These are phyloP conservation scores for Meira miltonrushii DNA, from an alignment of 1,284 basidiomycete genomes.

Conservation along the genomic window DNA sequence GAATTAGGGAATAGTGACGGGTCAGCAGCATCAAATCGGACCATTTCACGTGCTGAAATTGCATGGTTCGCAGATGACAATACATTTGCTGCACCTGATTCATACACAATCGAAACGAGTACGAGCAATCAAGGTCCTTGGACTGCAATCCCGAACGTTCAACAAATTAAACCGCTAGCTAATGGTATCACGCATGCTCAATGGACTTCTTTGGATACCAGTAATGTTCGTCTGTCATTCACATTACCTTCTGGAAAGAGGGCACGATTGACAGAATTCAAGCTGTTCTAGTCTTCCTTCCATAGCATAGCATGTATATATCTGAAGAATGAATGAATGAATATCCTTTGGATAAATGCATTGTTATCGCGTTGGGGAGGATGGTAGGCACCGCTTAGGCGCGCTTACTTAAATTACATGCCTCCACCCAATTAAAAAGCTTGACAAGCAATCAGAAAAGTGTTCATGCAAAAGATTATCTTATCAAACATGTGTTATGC, in stretches of 20 bases:
- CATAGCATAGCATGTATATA: no score
- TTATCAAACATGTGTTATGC: no score
- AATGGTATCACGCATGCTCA: neutral
- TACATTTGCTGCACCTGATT: neutral
- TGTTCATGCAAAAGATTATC: no score
- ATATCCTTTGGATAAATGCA: no score
- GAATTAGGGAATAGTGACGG: conserved; percentile 7
- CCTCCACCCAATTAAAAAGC: no score
- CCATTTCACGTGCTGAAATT: conserved; percentile 2
- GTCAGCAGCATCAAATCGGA: no score
- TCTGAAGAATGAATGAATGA: no score
- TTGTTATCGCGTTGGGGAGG: no score
- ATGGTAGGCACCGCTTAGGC: no score
- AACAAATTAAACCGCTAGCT: neutral
- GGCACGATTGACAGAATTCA: neutral
- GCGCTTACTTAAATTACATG: no score
- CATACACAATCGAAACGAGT: neutral
- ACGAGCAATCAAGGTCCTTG: neutral
- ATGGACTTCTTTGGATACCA: neutral
- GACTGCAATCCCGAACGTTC: neutral
- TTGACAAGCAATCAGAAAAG: no score
- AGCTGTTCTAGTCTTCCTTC: neutral
- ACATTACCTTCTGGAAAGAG: neutral
- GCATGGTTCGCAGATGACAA: conserved; percentile 6
- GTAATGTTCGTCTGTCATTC: neutral